A percentile compares a stretch with the other conserved stretches of the same genome.
These are phyloP conservation scores for Brassica incana DNA, from an alignment of 345 rosid species.

Conservation along the genomic window DNA sequence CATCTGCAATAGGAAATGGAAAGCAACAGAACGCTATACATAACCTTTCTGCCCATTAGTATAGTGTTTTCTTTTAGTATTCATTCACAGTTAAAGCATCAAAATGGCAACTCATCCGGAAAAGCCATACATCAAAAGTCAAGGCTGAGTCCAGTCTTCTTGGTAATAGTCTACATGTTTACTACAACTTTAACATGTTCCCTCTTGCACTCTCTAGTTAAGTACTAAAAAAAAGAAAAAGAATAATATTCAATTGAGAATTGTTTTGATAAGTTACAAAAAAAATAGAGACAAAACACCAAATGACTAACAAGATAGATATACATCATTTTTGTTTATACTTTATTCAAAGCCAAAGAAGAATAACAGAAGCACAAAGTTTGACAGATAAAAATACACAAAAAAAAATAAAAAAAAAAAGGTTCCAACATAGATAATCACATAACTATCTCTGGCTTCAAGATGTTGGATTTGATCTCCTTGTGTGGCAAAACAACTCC, in stretches of 20 bases:
- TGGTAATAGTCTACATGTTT: too few relatives aligned
- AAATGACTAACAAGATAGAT: conserved; percentile 34
- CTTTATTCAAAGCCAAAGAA: conserved; percentile 32
- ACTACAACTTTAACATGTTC: too few relatives aligned
- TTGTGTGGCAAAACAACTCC: conserved; percentile 97
- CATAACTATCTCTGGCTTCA: conserved; percentile 99
- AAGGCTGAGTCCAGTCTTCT: too few relatives aligned
- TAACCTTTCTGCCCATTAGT: too few relatives aligned
- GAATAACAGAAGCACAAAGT: conserved; percentile 14
- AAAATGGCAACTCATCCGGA: too few relatives aligned
- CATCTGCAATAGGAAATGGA: too few relatives aligned
- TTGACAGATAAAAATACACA: neutral
- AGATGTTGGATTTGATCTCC: conserved; percentile 92
- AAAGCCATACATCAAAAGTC: too few relatives aligned
- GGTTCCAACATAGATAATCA: conserved; percentile 40
- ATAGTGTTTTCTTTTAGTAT: too few relatives aligned
- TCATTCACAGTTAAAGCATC: too few relatives aligned
- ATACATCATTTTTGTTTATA: conserved; percentile 27
- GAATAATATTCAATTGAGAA: neutral
- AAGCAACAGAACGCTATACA: too few relatives aligned
- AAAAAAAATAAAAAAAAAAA: neutral
- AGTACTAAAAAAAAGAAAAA: neutral
- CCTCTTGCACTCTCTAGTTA: conserved; percentile 60
- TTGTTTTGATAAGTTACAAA: conserved; percentile 19
- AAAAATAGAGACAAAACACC: conserved; percentile 22